These are phyloP conservation scores for Magnolia sinica DNA, from an alignment of 164 flowering plant genomes.

Conservation along the genomic window DNA sequence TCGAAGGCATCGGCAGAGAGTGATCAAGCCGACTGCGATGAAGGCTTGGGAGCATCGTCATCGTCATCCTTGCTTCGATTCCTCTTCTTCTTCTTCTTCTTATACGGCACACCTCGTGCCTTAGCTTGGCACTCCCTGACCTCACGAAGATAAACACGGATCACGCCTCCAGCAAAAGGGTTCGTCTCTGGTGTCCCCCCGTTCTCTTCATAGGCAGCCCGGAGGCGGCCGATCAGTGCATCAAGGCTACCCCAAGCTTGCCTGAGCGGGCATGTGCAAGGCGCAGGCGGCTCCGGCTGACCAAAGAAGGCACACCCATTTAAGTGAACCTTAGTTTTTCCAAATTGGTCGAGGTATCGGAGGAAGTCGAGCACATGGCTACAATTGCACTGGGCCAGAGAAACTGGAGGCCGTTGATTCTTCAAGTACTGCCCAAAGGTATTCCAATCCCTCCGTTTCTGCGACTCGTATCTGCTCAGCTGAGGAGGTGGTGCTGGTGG, in stretches of 20 bases:
- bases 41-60: conserved; percentile 12
- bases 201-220: conserved; percentile 46
- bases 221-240: conserved; percentile 38
- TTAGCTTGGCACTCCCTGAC: conserved; percentile 45
- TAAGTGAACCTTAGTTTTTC: conserved; percentile 44
- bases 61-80: conserved; percentile 15
- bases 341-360: conserved; percentile 40
- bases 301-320: conserved; percentile 40
- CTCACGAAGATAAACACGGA: conserved; percentile 38
- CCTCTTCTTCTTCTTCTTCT: conserved; percentile 47
- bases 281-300: conserved; percentile 50
- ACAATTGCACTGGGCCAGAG: conserved; percentile 33
- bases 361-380: conserved; percentile 41
- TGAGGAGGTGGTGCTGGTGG: conserved; percentile 17
- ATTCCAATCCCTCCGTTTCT: conserved; percentile 45
- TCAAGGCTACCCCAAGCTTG: conserved; percentile 53
- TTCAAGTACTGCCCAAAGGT: conserved; percentile 48
- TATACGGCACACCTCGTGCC: conserved; percentile 42
- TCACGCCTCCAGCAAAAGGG: conserved; percentile 38
- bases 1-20: background rate
- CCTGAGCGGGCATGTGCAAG: conserved; percentile 43
- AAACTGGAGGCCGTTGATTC: conserved; percentile 42
- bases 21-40: conserved; percentile 18
- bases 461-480: conserved; percentile 43
- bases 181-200: conserved; percentile 41